Evolutionary conservation across 2,329 filamentous ascomycete species (phyloP).

Genomic region (Paracoccidioides brasiliensis): DNA sequence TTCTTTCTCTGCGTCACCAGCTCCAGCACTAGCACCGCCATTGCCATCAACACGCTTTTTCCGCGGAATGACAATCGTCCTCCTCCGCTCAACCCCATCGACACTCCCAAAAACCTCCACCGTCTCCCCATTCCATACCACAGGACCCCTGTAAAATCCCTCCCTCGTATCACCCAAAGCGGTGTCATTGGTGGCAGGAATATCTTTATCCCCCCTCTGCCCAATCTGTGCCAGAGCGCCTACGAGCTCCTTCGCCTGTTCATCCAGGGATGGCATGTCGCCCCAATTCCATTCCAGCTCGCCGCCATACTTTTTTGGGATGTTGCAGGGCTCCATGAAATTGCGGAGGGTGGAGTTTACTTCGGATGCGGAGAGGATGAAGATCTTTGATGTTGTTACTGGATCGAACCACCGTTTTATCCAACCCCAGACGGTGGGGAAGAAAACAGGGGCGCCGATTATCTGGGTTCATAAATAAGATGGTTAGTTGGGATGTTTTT

Average conservation of each 20-base stretch:
- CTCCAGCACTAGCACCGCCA: not conserved
- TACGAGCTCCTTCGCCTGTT: slow-evolving; percentile 23
- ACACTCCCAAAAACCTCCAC: slow-evolving; percentile 60
- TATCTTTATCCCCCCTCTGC: slow-evolving; percentile 10
- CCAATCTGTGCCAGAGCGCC: slow-evolving; percentile 18
- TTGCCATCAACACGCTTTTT: not conserved
- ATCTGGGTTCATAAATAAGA: slow-evolving; percentile 37
- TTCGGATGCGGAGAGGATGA: slow-evolving; percentile 64
- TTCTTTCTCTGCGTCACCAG: not conserved
- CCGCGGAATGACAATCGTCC: slow-evolving; percentile 3
- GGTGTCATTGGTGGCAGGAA: not conserved
- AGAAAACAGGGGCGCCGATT: slow-evolving; percentile 80
- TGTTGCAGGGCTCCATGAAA: slow-evolving; percentile 71
- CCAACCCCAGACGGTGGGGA: slow-evolving; percentile 84
- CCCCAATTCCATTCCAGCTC: slow-evolving; percentile 73
- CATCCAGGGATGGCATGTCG: slow-evolving; percentile 59
- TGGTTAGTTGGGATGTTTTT: not conserved
- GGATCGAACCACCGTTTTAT: slow-evolving; percentile 93
- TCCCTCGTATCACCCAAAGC: slow-evolving; percentile 4
- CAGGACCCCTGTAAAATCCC: slow-evolving; percentile 29
- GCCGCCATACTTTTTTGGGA: slow-evolving; percentile 83
- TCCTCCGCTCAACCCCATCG: slow-evolving; percentile 7
- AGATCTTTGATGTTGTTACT: slow-evolving; percentile 90
- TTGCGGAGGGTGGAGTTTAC: slow-evolving; percentile 62
- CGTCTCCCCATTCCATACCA: slow-evolving; percentile 71